A percentile compares a stretch with the other conserved stretches of the same genome.
Evolutionary conservation across 805 yeast genomes (phyloP).

Genomic region (Brettanomyces bruxellensis): DNA sequence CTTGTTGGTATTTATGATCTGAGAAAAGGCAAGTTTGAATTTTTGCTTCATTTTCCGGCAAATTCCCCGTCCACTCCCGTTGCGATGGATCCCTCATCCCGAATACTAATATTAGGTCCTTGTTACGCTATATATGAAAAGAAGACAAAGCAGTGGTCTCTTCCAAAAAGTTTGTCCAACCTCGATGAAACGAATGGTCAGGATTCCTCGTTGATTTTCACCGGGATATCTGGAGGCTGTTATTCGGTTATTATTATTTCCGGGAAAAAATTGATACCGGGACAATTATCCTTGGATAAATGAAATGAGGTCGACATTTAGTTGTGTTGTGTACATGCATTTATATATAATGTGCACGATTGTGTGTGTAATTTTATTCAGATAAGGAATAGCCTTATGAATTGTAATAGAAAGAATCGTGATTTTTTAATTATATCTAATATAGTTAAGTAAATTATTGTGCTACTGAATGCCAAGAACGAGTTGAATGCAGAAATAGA

Average conservation of each 20-base stretch:
- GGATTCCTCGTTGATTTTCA: not conserved
- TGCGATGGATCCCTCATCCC: constrained; percentile 7
- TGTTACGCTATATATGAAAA: constrained; percentile 5
- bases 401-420: too few relatives aligned
- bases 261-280: too few relatives aligned
- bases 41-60: not conserved
- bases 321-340: too few relatives aligned
- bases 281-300: too few relatives aligned
- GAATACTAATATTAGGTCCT: constrained; percentile 1
- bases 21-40: constrained; percentile 10
- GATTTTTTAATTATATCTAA: too few relatives aligned
- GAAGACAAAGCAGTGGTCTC: constrained; percentile 3
- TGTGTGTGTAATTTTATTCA: too few relatives aligned
- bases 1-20: constrained; percentile 15
- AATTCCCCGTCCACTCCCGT: not conserved
- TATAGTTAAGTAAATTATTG: too few relatives aligned
- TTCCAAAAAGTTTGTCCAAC: not conserved
- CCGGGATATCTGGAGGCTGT: not conserved
- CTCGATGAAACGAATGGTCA: not conserved
- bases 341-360: too few relatives aligned
- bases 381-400: too few relatives aligned
- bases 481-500: too few relatives aligned
- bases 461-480: too few relatives aligned
- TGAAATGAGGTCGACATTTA: too few relatives aligned
- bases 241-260: not conserved